phyloP scores from a whole-genome alignment of 2,329 filamentous ascomycete genomes.

The Fusarium sororula region DNA sequence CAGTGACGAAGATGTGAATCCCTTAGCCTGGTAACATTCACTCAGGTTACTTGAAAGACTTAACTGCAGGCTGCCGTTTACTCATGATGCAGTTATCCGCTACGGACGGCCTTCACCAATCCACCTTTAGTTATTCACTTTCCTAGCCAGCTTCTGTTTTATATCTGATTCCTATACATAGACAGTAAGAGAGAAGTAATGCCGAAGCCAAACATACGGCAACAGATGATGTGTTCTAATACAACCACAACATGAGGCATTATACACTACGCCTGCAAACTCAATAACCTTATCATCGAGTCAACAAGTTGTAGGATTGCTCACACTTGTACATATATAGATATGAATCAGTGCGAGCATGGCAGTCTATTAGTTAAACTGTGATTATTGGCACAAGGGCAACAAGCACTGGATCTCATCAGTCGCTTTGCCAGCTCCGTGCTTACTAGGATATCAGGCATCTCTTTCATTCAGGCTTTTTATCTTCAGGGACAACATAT shows the following conservation, averaged over 20 bases:
- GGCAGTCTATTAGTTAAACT: neutral
- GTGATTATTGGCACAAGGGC: neutral
- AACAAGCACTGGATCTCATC: neutral
- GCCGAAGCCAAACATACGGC: neutral
- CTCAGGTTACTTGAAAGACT: neutral
- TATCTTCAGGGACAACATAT: neutral
- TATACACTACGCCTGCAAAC: neutral
- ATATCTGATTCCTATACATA: neutral
- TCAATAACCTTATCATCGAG: neutral
- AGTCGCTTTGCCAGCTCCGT: neutral
- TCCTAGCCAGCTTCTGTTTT: neutral
- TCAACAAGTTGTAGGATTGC: neutral
- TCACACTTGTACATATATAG: neutral
- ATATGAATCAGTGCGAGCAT: neutral
- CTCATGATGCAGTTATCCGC: neutral
- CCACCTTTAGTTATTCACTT: neutral
- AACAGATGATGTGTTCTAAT: neutral
- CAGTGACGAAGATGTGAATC: neutral
- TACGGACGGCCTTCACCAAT: neutral
- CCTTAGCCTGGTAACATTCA: neutral
- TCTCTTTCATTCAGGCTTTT: neutral
- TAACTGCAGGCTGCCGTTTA: slow-evolving; percentile 5
- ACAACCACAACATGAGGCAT: neutral
- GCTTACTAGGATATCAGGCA: too few relatives aligned
- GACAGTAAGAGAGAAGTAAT: neutral